Evolutionary conservation across 2,329 filamentous ascomycete species (phyloP).

Genomic region (Botryotinia globosa): DNA sequence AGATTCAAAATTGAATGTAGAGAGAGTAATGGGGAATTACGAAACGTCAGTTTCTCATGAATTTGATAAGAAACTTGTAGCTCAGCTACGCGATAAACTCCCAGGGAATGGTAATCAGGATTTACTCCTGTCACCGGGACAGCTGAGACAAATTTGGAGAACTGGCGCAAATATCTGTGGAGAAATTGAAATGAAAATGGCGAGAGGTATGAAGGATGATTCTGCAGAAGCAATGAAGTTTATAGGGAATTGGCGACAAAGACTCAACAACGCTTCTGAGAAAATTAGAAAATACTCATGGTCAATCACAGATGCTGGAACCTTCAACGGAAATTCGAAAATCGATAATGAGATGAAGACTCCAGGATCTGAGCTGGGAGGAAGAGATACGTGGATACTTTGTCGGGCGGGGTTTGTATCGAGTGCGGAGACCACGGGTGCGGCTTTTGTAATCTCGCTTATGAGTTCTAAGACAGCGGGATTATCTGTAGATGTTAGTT

Average conservation of each 20-base stretch:
- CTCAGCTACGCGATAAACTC: not conserved
- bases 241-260: not conserved
- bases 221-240: not conserved
- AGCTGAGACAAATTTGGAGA: not conserved
- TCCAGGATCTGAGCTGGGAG: not conserved
- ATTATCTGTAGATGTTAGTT: not conserved
- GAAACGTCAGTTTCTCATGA: not conserved
- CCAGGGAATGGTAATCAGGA: not conserved
- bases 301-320: not conserved
- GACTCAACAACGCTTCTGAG: not conserved
- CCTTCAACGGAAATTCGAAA: not conserved
- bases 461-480: not conserved
- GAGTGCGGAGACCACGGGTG: not conserved
- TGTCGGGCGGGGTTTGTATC: not conserved
- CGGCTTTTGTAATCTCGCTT: not conserved
- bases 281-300: not conserved
- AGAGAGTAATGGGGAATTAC: not conserved
- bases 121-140: not conserved
- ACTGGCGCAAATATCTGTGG: not conserved
- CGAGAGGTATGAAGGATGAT: not conserved
- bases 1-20: not conserved
- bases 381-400: not conserved
- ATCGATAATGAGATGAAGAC: not conserved
- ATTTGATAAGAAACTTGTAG: not conserved
- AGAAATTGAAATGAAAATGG: not conserved